phyloP scores from a whole-genome alignment of 176 grass and related monocot genomes.

The Eragrostis curvula region DNA sequence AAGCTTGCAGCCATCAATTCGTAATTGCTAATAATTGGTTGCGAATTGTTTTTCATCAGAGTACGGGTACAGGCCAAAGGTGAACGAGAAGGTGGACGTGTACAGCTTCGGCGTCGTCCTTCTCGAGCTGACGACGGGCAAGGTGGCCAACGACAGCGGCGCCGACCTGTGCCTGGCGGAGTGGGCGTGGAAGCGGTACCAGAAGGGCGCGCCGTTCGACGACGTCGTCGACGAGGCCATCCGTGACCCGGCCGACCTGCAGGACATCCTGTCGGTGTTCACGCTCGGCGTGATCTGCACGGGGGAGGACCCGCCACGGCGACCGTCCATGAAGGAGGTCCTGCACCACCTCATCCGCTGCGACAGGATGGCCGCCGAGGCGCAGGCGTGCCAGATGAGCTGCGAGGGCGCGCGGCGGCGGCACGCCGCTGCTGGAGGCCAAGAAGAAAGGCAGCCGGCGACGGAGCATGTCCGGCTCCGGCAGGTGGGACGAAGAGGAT shows the following conservation, averaged over 20 bases:
- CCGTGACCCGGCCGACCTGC: slow-evolving; percentile 20
- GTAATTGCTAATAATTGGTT: background rate
- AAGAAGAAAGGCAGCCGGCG: slow-evolving; percentile 48
- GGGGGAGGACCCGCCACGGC: slow-evolving; percentile 39
- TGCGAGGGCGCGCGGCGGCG: background rate
- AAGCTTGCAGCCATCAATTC: background rate
- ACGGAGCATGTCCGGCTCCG: slow-evolving; percentile 22
- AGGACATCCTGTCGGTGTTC: slow-evolving; percentile 61
- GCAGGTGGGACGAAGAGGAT: slow-evolving; percentile 36
- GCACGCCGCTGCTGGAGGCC: slow-evolving; percentile 30
- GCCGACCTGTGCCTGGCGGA: slow-evolving; percentile 71
- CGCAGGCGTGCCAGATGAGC: slow-evolving; percentile 14
- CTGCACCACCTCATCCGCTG: slow-evolving; percentile 50
- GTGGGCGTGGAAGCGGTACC: slow-evolving; percentile 69
- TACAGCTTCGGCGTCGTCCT: slow-evolving; percentile 92
- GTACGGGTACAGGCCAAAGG: slow-evolving; percentile 55
- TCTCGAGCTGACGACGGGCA: slow-evolving; percentile 70
- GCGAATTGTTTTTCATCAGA: slow-evolving; percentile 37
- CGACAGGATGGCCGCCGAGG: slow-evolving; percentile 28
- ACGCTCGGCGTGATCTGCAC: slow-evolving; percentile 76
- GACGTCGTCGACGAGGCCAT: slow-evolving; percentile 58
- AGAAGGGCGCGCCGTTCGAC: slow-evolving; percentile 39
- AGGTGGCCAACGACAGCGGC: slow-evolving; percentile 48
- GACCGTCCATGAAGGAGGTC: slow-evolving; percentile 79
- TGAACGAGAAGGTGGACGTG: slow-evolving; percentile 89